phyloP scores from a whole-genome alignment of 768 basidiomycete genomes.

The Pleurotus sapidus region DNA sequence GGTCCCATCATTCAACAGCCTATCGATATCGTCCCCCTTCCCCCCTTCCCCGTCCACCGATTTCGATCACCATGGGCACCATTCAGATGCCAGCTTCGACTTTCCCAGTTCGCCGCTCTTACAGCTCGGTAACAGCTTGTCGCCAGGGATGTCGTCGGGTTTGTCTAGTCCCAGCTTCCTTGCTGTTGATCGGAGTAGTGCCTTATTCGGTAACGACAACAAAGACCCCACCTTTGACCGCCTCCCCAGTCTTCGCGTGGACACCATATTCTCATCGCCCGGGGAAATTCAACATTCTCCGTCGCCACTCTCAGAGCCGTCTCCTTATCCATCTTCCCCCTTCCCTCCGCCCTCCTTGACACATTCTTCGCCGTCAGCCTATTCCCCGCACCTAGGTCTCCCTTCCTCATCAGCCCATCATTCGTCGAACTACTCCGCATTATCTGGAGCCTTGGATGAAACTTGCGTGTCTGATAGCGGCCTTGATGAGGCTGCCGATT shows the following conservation, averaged over 20 bases:
- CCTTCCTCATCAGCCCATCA: not conserved
- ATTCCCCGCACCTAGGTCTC: not conserved
- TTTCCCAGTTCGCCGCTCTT: not conserved
- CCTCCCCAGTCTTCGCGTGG: conserved; percentile 5
- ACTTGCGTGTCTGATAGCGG: conserved; percentile 1
- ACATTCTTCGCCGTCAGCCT: conserved; percentile 4
- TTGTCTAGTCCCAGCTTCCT: conserved; percentile 1
- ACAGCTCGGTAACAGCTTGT: not conserved
- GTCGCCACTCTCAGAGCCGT: conserved; percentile 3
- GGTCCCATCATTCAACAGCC: conserved; percentile 4
- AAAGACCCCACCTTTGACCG: conserved; percentile 2
- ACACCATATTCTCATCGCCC: conserved; percentile 5
- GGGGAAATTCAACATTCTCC: conserved; percentile 3
- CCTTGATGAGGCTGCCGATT: not conserved
- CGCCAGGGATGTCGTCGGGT: not conserved
- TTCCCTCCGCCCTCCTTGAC: not conserved
- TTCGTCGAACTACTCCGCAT: not conserved
- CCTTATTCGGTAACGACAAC: conserved; percentile 4
- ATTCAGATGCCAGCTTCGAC: not conserved
- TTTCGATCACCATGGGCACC: not conserved
- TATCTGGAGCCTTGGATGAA: conserved; percentile 2
- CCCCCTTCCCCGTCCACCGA: not conserved
- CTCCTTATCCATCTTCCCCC: not conserved
- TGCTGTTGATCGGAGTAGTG: conserved; percentile 1
- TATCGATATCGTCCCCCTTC: conserved; percentile 2